Evolutionary conservation across 2,329 filamentous ascomycete genomes (phyloP).

Genomic region (Cytospora paraplurivora): DNA sequence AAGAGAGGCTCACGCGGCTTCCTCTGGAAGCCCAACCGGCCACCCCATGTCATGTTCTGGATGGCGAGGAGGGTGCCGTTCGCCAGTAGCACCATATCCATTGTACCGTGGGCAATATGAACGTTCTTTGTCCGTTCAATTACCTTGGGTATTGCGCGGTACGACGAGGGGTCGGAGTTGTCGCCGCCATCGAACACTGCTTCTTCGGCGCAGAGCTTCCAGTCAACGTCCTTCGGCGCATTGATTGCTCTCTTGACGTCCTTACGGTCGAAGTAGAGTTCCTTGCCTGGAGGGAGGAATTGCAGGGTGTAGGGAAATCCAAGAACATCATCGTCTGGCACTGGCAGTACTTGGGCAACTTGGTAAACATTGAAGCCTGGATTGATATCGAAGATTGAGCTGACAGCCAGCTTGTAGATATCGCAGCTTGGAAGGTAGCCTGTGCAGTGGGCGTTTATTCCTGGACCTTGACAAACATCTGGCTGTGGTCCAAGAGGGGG

Average conservation of each 20-base stretch:
- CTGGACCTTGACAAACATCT: slow-evolving; percentile 39
- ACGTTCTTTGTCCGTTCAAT: slow-evolving; percentile 71
- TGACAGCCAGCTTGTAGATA: slow-evolving; percentile 54
- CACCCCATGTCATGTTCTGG: slow-evolving; percentile 78
- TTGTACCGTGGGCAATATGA: slow-evolving; percentile 68
- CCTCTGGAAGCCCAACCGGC: slow-evolving; percentile 65
- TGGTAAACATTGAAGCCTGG: slow-evolving; percentile 68
- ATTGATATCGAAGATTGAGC: slow-evolving; percentile 58
- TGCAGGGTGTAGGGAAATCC: slow-evolving; percentile 57
- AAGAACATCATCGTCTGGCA: slow-evolving; percentile 25
- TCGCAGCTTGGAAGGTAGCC: slow-evolving; percentile 52
- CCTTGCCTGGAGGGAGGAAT: slow-evolving; percentile 61
- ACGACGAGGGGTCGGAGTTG: slow-evolving; percentile 26
- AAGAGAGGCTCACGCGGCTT: slow-evolving; percentile 26
- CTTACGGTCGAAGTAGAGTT: slow-evolving; percentile 70
- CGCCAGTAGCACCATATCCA: slow-evolving; percentile 67
- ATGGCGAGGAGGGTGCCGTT: slow-evolving; percentile 69
- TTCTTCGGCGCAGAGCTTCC: slow-evolving; percentile 55
- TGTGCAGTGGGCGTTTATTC: slow-evolving; percentile 40
- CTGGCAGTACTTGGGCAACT: slow-evolving; percentile 57
- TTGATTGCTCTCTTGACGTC: slow-evolving; percentile 34
- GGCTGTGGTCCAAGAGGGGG: slow-evolving; percentile 65
- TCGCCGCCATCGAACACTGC: slow-evolving; percentile 48
- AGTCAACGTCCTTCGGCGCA: slow-evolving; percentile 40
- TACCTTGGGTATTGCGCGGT: slow-evolving; percentile 52